A percentile compares a stretch with the other conserved stretches of the same genome.
Evolutionary conservation across 2,329 filamentous ascomycete genomes (phyloP).

Genomic region (Fusarium haematococcum): DNA sequence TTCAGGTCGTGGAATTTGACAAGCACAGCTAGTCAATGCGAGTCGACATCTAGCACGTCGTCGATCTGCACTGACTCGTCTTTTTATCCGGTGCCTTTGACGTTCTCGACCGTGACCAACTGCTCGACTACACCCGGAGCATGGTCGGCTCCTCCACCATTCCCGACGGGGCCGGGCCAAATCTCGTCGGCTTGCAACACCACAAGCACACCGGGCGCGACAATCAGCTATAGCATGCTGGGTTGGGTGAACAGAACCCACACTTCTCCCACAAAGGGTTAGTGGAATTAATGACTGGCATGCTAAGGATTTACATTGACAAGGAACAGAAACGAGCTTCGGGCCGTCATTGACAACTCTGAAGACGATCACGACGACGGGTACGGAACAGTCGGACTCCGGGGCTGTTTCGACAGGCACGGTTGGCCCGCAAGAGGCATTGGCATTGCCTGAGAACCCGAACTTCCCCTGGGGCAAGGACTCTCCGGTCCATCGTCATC

Average conservation of each 20-base stretch:
- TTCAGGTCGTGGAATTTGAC: slow-evolving; percentile 15
- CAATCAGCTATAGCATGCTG: slow-evolving; percentile 17
- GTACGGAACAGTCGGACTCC: slow-evolving; percentile 8
- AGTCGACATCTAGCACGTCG: slow-evolving; percentile 16
- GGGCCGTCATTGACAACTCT: slow-evolving; percentile 34
- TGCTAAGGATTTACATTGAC: slow-evolving; percentile 8
- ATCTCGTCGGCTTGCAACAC: slow-evolving; percentile 39
- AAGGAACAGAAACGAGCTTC: slow-evolving; percentile 10
- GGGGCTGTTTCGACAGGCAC: slow-evolving; percentile 29
- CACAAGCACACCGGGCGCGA: slow-evolving; percentile 33
- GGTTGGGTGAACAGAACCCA: slow-evolving; percentile 35
- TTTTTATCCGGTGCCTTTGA: background rate
- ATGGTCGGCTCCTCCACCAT: slow-evolving; percentile 17
- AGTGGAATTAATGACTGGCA: slow-evolving; percentile 2
- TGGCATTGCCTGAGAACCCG: slow-evolving; percentile 44
- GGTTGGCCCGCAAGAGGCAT: slow-evolving; percentile 14
- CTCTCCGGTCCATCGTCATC: slow-evolving; percentile 51
- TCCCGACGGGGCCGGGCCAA: slow-evolving; percentile 11
- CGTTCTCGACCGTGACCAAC: slow-evolving; percentile 15
- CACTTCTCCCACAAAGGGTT: slow-evolving; percentile 26
- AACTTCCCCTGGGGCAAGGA: slow-evolving; percentile 53
- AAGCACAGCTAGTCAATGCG: slow-evolving; percentile 25
- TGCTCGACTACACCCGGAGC: slow-evolving; percentile 16
- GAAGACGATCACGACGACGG: slow-evolving; percentile 32
- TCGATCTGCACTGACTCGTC: slow-evolving; percentile 30